These are phyloP conservation scores for Torrubiellomyces zombiae DNA, from an alignment of 2,329 filamentous ascomycete species.

Conservation along the genomic window DNA sequence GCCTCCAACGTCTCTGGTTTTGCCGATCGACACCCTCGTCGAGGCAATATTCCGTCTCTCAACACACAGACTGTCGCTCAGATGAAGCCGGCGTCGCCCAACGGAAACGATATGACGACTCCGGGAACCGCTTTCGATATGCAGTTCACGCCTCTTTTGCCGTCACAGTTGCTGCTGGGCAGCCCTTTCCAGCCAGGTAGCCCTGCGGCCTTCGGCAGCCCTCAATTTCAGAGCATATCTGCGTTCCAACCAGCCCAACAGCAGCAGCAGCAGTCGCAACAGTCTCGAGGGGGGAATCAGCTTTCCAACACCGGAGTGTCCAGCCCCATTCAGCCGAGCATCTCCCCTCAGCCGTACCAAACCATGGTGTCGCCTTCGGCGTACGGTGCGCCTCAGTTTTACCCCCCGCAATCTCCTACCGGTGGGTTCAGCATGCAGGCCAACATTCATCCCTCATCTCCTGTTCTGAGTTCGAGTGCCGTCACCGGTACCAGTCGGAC, in stretches of 20 bases:
- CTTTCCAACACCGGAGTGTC: conserved; percentile 45
- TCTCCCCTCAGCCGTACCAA: conserved; percentile 74
- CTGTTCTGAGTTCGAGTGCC: conserved; percentile 62
- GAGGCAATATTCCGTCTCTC: conserved; percentile 77
- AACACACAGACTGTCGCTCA: conserved; percentile 59
- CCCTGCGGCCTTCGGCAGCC: conserved; percentile 73
- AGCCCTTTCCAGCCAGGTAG: conserved; percentile 95
- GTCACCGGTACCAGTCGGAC: conserved; percentile 87
- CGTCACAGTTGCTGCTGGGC: conserved; percentile 83
- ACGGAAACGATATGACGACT: conserved; percentile 59
- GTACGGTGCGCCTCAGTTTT: conserved; percentile 68
- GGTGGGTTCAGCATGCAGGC: conserved; percentile 47
- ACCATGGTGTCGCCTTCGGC: conserved; percentile 72
- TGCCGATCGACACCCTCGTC: conserved; percentile 69
- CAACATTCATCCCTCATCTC: conserved; percentile 49
- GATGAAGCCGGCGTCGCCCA: conserved; percentile 24
- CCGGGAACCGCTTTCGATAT: conserved; percentile 87
- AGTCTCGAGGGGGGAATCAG: conserved; percentile 33
- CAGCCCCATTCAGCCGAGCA: conserved; percentile 59
- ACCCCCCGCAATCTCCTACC: conserved; percentile 77
- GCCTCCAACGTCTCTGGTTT: conserved; percentile 75
- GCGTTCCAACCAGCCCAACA: too few relatives aligned
- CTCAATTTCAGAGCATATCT: conserved; percentile 77
- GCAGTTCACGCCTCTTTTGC: conserved; percentile 94
- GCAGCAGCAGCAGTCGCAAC: conserved; percentile 34